Base-by-base conservation (phyloP, 163 green algal species). In the Trebouxiophyceae sp. region DNA sequence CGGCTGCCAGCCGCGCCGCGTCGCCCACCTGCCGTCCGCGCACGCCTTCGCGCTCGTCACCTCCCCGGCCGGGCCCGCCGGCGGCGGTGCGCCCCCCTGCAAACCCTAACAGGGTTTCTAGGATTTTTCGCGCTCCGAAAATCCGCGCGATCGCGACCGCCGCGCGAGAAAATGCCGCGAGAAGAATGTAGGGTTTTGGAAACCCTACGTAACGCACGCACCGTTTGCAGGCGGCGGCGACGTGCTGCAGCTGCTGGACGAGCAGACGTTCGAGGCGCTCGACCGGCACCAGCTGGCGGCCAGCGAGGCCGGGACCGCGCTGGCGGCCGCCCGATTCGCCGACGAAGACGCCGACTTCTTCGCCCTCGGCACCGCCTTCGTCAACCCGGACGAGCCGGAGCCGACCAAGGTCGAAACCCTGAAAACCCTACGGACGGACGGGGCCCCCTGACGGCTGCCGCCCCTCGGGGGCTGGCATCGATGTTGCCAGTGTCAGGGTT, bases 221-320 rank as follows among this genome's bases (percentile, higher is more conserved):
- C n/a, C n/a, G n/a, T n/a, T n/a, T n/a, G n/a, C n/a, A 27, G 61
- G 31, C 12, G 50, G 24, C 23, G 50, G 47, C 26, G 72, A 84
- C 54, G 24, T 47, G n/a, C 62, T 98, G 60, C 84, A 86, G 2
- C 65, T 98, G 39, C 62, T 97, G 30, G 83, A 95, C 66, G 89
- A 96, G 54, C 76, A 86, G 57, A 95, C 86, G 0, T 96, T 97
- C 66, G 93, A 98, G 60, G 84, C 82, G 3, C 54, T 94, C 47
- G 81, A 86, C 32, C 72, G 78, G 2, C 83, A 86, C 64, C 24
- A 57, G 16, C 79, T 98, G 58, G 76, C 88, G 6, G 30, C 63
- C 1, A 65, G 79, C 20, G 93, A 98, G 75, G 72, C 88, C 33
- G 73, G 70, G 2, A 89, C 73, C 62, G 80, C 75, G 28, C 70